These are phyloP conservation scores for Termitomyces sp. DNA, from an alignment of 768 basidiomycete species.

Conservation along the genomic window DNA sequence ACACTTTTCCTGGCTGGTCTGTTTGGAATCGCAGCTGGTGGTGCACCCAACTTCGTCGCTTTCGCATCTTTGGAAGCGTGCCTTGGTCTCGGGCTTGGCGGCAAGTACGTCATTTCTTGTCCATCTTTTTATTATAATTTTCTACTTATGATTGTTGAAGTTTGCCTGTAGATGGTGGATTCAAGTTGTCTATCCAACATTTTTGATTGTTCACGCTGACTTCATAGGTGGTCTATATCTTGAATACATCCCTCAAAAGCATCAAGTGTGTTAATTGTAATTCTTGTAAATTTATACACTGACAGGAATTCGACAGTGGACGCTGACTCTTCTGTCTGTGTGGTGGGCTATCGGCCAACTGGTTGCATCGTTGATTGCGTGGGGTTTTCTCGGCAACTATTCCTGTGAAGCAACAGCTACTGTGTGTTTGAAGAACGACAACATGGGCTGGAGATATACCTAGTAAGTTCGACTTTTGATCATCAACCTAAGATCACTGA, in stretches of 20 bases:
- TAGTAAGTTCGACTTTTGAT: conserved; percentile 25
- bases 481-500: background rate
- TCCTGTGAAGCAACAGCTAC: conserved; percentile 36
- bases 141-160: conserved; percentile 22
- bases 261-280: conserved; percentile 25
- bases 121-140: conserved; percentile 6
- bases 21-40: conserved; percentile 47
- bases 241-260: conserved; percentile 36
- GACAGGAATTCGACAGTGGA: conserved; percentile 28
- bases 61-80: conserved; percentile 42
- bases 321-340: conserved; percentile 47
- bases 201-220: background rate
- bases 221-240: conserved; percentile 34
- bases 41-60: conserved; percentile 36
- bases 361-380: conserved; percentile 44
- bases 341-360: conserved; percentile 52
- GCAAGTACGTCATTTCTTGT: conserved; percentile 33
- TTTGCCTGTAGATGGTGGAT: conserved; percentile 41
- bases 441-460: conserved; percentile 60
- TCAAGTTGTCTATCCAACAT: background rate
- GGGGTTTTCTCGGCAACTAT: conserved; percentile 51
- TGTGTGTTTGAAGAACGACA: conserved; percentile 37
- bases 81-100: conserved; percentile 45
- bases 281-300: background rate
- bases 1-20: conserved; percentile 32